Base-by-base conservation (phyloP, 2,329 filamentous ascomycete genomes). In the Remersonia thermophila region DNA sequence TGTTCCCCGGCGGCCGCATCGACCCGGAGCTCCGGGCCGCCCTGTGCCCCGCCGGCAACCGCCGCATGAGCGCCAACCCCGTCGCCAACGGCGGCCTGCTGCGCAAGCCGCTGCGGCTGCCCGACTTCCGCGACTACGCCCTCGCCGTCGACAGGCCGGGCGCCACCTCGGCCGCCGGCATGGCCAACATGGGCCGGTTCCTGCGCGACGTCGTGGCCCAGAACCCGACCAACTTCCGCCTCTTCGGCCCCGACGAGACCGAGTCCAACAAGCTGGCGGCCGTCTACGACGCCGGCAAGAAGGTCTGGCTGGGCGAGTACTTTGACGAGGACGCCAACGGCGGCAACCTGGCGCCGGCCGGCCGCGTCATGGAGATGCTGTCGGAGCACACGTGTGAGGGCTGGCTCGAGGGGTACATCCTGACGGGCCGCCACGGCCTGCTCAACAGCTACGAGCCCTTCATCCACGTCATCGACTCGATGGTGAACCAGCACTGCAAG, bases 401-500 rank as follows among this genome's bases (percentile, higher is more conserved):
- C 17, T 87, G 81, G 81, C 65, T 87, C 12, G 81, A 87, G 61
- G 82, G 82, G 3, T 87, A 86, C 53, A 59, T 83, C 29, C 66
- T 87, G 3, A 83, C 74, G 37, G 82, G 82, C 18, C 71, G 82
- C 4, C 81, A 86, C 46, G 81, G 82, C 10, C 55, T 87, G 40
- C 69, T 87, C 40, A 86, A 85, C 67, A 81, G 76, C 53, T 87
- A 87, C 59, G 82, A 87, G 56, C 80, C 81, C 0, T 87, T 87
- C 53, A 82, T 86, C 40, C 80, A 86, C 52, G 74, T 87, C 49
- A 84, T 87, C 49, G 80, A 86, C 56, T 83, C 78, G 1, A 87
- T 87, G 81, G 81, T 87, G 41, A 85, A 84, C 55, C 33, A 70
- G 61, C 81, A 87, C 60, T 84, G 80, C 64, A 87, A 87, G 57